Base-by-base conservation (phyloP, 2,329 filamentous ascomycete species). In the Penicillium sp. region DNA sequence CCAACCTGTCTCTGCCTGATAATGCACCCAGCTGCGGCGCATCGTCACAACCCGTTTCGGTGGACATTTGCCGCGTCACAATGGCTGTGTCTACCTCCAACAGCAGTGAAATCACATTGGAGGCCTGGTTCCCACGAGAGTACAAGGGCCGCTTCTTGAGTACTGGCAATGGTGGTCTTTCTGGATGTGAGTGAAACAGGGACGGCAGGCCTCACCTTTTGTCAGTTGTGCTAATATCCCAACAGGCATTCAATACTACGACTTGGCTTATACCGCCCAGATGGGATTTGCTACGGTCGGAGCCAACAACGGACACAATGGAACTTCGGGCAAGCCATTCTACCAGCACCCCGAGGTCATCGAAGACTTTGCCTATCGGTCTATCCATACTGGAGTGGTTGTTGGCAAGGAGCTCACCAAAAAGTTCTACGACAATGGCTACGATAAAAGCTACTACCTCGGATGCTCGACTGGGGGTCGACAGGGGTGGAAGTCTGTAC, bases 221-320 rank as follows among this genome's bases (percentile, higher is more conserved):
- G 7, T 7, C n/a, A 1, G 2, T 12, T 20, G n/a, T 47, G 7
- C 39, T 55, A 42, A 52, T n/a, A 8, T 9, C 7, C 4, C 8
- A 1, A 13, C 20, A 76, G 74, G 79, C 54, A 72, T 75, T 23
- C 72, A 75, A 58, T 75, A 80, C 52, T 66, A 73, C 51, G 77
- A 75, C 54, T 63, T 74, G 24, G 75, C 68, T 1, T 80, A 80
- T 37, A 71, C 73, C 1, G 63, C 70, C 6, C 57, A 66, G 0
- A 64, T 74, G 13, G 76, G 76, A 0, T 80, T 81, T 46, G 71
- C 77, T 1, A 68, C 71, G 0, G 72, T 80, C 23, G 78, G 76
- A 2, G 74, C 78, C 1, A 80, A 81, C 50, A 79, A 78, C 18
- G 78, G 78, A 3, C 78, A 81, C 40, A 78, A 80, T 54, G 78